These are phyloP conservation scores for Ascochyta rabiei DNA, from an alignment of 2,329 filamentous ascomycete genomes.

Conservation along the genomic window DNA sequence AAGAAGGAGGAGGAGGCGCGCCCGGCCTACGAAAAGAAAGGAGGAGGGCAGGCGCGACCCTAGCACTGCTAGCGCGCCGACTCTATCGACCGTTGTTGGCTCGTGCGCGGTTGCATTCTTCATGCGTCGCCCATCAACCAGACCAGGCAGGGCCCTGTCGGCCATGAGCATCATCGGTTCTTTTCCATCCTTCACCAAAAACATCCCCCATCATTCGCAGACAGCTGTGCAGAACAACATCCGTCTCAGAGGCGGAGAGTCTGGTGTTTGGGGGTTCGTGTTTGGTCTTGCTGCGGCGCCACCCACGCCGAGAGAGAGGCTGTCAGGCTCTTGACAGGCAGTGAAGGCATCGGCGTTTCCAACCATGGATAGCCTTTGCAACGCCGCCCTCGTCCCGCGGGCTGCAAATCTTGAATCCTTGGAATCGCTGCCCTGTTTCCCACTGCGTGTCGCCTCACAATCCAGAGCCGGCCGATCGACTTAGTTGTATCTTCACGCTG, in stretches of 20 bases:
- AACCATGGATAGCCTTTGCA: constrained; percentile 12
- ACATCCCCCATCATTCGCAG: no score
- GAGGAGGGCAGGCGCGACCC: constrained; percentile 20
- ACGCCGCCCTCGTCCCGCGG: constrained; percentile 8
- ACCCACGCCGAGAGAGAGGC: constrained; percentile 6
- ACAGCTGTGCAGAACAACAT: no score
- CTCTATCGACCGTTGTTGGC: constrained; percentile 9
- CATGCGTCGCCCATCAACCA: constrained; percentile 12
- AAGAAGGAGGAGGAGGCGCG: constrained; percentile 24
- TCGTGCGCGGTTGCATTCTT: constrained; percentile 11
- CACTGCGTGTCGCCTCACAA: constrained; percentile 11
- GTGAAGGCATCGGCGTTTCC: constrained; percentile 17
- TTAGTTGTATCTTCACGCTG: not conserved
- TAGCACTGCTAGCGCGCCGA: constrained; percentile 14
- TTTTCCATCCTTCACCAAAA: no score
- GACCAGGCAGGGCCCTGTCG: constrained; percentile 15
- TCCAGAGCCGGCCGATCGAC: constrained; percentile 3
- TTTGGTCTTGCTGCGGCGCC: not conserved
- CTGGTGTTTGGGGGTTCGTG: no score
- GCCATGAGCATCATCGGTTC: no score
- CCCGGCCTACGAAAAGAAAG: constrained; percentile 20
- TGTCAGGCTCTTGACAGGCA: constrained; percentile 13
- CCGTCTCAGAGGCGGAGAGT: no score
- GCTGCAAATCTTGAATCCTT: constrained; percentile 16
- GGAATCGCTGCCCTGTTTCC: not conserved